Evolutionary conservation across 768 basidiomycete genomes (phyloP), one percentile per base, ranked within the genome.

Genomic region (Xanthoconium stramineum): DNA sequence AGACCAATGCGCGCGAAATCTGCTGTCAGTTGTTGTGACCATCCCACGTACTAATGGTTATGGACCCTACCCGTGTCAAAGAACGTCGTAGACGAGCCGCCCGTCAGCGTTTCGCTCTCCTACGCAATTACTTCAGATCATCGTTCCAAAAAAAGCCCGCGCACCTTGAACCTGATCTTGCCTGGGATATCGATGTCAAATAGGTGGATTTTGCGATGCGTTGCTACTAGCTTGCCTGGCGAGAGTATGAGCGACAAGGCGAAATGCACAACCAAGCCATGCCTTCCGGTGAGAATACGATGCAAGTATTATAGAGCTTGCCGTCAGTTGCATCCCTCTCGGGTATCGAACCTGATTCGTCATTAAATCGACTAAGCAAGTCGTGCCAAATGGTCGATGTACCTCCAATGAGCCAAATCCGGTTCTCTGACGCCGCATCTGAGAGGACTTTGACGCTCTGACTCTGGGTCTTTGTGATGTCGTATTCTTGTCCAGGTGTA

Each of bases 181-280:
- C 92, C 93, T 0, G 90, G 89, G 50, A 99, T 96, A 66, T 98
- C 94, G 58, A 98, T 98, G 69, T 99, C 96, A 72, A 98, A 99
- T 6, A 99, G 77, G 68, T 99, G 97, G 2, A 98, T 82, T 72
- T 99, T 99, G 51, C 96, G 86, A 73, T 98, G 94, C 38, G 81
- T 83, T 0, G 89, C 88, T 14, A 98, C 82, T 28, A 98, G 79
- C 52, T 91, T 84, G 28, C 95, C 94, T 92, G 44, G n/a, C 10
- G 14, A 57, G 39, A 37, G 43, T 24, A 15, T 54, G 17, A 62
- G 49, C 37, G 38, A 46, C 35, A 39, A 8, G 8, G 39, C 3
- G n/a, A 39, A 28, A 39, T 19, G 47, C 30, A 15, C 32, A 33
- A 35, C 29, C 29, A 47, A 48, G 35, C 35, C 67, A 28, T 55